Conservation (phyloP, 1,284 basidiomycete species). For the Malassezia slooffiae region DNA sequence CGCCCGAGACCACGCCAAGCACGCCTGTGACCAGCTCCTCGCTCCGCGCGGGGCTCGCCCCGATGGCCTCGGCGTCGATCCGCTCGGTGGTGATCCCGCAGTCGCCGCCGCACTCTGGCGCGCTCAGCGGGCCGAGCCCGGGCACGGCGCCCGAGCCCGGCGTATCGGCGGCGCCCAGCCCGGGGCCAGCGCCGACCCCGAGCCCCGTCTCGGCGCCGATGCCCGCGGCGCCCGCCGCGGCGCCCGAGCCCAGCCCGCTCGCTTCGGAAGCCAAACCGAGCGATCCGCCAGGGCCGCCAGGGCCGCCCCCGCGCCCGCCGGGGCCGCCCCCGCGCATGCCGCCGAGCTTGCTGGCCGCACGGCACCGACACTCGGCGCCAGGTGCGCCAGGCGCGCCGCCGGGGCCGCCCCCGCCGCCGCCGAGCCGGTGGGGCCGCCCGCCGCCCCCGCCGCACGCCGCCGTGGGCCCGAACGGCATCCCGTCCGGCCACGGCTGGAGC, state of each 20-base stretch:
- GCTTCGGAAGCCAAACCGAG: no score
- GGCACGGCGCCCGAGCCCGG: neutral
- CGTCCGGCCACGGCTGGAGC: no score
- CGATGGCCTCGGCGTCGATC: slow-evolving; percentile 9
- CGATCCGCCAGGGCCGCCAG: no score
- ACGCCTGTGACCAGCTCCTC: neutral
- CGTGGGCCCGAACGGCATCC: no score
- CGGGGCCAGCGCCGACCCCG: slow-evolving; percentile 10
- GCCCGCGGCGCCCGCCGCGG: no score
- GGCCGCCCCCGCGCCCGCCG: slow-evolving; percentile 47
- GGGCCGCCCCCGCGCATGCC: slow-evolving; percentile 16
- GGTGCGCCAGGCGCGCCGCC: neutral
- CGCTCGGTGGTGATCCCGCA: slow-evolving; percentile 33
- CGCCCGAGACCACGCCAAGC: neutral
- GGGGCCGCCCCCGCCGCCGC: no score
- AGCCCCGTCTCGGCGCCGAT: slow-evolving; percentile 43
- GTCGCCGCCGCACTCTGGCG: slow-evolving; percentile 20
- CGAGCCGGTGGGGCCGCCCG: no score
- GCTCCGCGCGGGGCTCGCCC: neutral
- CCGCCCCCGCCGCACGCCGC: no score
- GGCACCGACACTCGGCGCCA: neutral
- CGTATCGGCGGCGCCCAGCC: no score
- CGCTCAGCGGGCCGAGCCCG: neutral
- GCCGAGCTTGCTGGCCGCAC: slow-evolving; percentile 10
- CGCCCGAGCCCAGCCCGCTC: no score